Base-by-base conservation (phyloP, 768 basidiomycete species). In the Tricholomella constricta region DNA sequence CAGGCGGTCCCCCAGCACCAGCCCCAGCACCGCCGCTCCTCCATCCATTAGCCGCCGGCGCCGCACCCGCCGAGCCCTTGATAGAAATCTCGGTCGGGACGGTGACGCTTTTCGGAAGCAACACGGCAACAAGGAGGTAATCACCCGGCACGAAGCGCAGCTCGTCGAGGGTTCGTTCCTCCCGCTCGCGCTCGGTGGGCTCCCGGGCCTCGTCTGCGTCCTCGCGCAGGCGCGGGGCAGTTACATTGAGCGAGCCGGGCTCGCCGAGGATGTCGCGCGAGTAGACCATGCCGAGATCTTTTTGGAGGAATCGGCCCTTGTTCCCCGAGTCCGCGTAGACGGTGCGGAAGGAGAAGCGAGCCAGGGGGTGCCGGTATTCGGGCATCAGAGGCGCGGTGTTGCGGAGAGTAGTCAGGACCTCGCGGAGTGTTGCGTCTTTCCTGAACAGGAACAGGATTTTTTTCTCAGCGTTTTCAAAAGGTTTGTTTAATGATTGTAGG, bases 221-320 rank as follows among this genome's bases (percentile, higher is more conserved):
- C 40, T 83, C 80, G 19, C 84, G 69, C 2, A 91, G 75, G 2
- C 86, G 79, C 0, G 85, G 78, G 0, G 88, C 87, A 6, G 82
- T 73, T 12, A 66, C 67, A 35, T 78, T 74, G 19, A 88, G 66
- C 1, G 84, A 69, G 29, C 89, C 89, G 3, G 88, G 86, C 66
- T 91, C 90, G 43, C 89, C 89, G 2, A 91, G 80, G 57, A 92
- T 88, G 69, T 92, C 91, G 56, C 90, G 85, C 38, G 89, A 89
- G 68, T 89, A 88, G 34, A 93, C 86, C 62, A 80, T 80, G 23
- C 91, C 91, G 37, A 93, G 81, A 37, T 93, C 91, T 71, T 91
- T 91, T 65, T 83, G 80, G 0, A 84, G 73, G 58, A 85, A 88
- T 14, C 83, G 80, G 5, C 89, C 90, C 57, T 86, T 84, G 67